phyloP scores from a whole-genome alignment of 1,139 yeast genomes.

The Yamadazyma dendronema region DNA sequence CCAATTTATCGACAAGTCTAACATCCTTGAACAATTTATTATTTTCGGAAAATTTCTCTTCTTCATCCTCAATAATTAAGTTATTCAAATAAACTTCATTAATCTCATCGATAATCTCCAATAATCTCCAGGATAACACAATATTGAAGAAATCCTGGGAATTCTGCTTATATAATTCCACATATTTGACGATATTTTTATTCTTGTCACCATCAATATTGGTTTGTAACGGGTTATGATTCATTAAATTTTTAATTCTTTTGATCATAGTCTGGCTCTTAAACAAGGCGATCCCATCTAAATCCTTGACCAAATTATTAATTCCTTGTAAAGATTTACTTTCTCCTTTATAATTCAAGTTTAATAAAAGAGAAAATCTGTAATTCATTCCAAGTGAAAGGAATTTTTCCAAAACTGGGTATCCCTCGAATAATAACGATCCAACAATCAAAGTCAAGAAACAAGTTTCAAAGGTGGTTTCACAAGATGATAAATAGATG shows the following conservation, averaged over 20 bases:
- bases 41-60: constrained; percentile 15
- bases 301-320: constrained; percentile 26
- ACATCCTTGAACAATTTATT: constrained; percentile 24
- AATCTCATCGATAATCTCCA: constrained; percentile 35
- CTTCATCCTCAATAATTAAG: constrained; percentile 13
- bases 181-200: constrained; percentile 29
- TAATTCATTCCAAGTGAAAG: constrained; percentile 26
- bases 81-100: constrained; percentile 28
- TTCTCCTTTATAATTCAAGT: constrained; percentile 32
- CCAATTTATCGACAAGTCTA: constrained; percentile 20
- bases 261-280: constrained; percentile 25
- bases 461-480: constrained; percentile 37
- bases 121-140: constrained; percentile 35
- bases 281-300: constrained; percentile 36
- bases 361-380: constrained; percentile 28
- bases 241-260: constrained; percentile 29
- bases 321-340: constrained; percentile 23
- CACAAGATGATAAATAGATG: constrained; percentile 29
- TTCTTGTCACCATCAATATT: constrained; percentile 22
- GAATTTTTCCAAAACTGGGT: constrained; percentile 21
- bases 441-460: constrained; percentile 34
- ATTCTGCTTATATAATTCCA: constrained; percentile 27
- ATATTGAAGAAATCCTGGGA: constrained; percentile 25
- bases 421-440: constrained; percentile 22
- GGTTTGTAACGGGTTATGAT: constrained; percentile 22